Conservation (phyloP, 495 filamentous ascomycete species). For the Penicillium riverlandense region DNA sequence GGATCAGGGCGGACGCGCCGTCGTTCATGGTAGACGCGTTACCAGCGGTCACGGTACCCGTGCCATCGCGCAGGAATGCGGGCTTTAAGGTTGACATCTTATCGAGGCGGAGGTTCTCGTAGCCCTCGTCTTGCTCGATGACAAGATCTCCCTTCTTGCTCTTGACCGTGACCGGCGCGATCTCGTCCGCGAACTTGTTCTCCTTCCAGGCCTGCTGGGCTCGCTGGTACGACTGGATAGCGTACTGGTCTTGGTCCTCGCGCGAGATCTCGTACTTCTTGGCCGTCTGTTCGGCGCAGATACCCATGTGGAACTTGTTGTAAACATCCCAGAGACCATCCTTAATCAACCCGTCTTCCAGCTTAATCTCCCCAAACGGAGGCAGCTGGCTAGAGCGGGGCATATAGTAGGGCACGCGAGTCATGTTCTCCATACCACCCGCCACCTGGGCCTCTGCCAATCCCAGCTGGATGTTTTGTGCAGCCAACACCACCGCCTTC, state of each 20-base stretch:
- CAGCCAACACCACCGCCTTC: slow-evolving; percentile 84
- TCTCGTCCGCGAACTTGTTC: slow-evolving; percentile 75
- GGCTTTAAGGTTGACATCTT: slow-evolving; percentile 84
- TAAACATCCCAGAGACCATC: slow-evolving; percentile 97
- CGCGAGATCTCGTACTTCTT: slow-evolving; percentile 77
- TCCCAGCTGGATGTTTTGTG: slow-evolving; percentile 89
- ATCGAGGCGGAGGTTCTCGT: slow-evolving; percentile 71
- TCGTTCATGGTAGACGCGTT: slow-evolving; percentile 92
- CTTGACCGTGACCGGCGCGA: slow-evolving; percentile 77
- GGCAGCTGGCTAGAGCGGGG: slow-evolving; percentile 68
- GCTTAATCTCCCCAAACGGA: slow-evolving; percentile 73
- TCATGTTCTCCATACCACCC: slow-evolving; percentile 98
- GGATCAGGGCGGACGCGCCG: slow-evolving; percentile 83
- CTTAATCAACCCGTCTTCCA: slow-evolving; percentile 89
- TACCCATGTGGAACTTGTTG: slow-evolving; percentile 94
- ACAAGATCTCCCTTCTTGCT: slow-evolving; percentile 75
- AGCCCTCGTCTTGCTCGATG: slow-evolving; percentile 79
- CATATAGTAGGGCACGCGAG: slow-evolving; percentile 84
- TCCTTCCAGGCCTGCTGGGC: slow-evolving; percentile 85
- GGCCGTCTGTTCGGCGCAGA: slow-evolving; percentile 92
- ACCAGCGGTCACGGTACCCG: slow-evolving; percentile 88
- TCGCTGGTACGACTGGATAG: slow-evolving; percentile 78
- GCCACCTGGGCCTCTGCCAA: slow-evolving; percentile 80
- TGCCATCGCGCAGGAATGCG: slow-evolving; percentile 76
- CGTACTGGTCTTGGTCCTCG: slow-evolving; percentile 83